Percentiles rank a stretch among this genome's conserved stretches.
These are phyloP conservation scores for Spergularia azorica DNA, from an alignment of 179 eudicot genomes.

Conservation along the genomic window DNA sequence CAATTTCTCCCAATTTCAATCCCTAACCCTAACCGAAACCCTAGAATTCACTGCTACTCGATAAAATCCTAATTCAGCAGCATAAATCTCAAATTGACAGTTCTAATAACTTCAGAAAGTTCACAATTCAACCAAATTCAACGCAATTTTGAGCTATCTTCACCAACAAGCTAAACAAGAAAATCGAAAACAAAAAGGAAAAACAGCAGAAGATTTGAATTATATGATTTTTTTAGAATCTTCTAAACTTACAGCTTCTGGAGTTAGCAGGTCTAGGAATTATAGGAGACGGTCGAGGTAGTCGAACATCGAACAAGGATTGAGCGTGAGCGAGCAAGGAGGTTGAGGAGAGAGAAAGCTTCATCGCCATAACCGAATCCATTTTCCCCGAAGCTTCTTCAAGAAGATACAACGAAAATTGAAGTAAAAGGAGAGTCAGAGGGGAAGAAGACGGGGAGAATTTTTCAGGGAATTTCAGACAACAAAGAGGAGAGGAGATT, in stretches of 20 bases:
- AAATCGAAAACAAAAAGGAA: conserved; percentile 10
- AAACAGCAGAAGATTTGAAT: not conserved
- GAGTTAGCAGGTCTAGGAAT: conserved; percentile 37
- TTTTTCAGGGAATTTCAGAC: no score
- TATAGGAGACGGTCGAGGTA: conserved; percentile 34
- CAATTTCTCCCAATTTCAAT: conserved; percentile 13
- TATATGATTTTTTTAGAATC: conserved; percentile 22
- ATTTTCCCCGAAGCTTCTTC: conserved; percentile 19
- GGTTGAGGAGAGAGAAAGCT: conserved; percentile 37
- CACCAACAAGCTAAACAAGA: conserved; percentile 10
- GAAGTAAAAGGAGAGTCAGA: no score
- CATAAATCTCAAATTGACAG: conserved; percentile 10
- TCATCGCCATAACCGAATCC: conserved; percentile 43
- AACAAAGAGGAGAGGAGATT: no score
- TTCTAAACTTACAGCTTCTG: conserved; percentile 63
- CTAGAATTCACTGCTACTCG: conserved; percentile 19
- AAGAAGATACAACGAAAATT: no score
- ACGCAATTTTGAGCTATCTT: not conserved
- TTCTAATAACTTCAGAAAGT: not conserved
- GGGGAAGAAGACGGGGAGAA: no score
- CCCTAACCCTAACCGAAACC: conserved; percentile 2
- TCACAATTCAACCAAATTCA: not conserved
- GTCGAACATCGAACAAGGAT: conserved; percentile 38
- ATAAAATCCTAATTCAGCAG: conserved; percentile 13
- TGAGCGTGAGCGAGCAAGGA: conserved; percentile 26